Evolutionary conservation across 2,329 filamentous ascomycete genomes (phyloP), one percentile per base, ranked within the genome.

Genomic region (Fusarium newnesense): DNA sequence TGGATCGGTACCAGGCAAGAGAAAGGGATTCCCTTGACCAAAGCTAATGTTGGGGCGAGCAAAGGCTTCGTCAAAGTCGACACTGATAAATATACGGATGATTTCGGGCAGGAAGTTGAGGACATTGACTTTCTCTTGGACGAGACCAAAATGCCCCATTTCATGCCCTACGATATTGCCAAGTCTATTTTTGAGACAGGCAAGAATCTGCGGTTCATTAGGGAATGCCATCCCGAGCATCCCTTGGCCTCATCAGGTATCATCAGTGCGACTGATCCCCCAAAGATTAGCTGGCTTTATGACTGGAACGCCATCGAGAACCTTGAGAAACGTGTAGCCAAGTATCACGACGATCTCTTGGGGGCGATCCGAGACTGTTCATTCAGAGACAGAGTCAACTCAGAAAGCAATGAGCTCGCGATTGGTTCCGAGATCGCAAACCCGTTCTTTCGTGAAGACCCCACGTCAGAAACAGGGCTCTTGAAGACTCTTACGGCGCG

Each of bases 131-230:
- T 89, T 73, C 82, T 89, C 10, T 86, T 95, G 37, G 90, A 92
- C 67, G 84, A 86, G 28, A 84, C 88, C 34, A 88, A 89, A 70
- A 90, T 96, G 82, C 94, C 94, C 1, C 84, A 86, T 4, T 96
- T 96, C 74, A 86, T 97, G 49, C 88, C 91, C 0, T 80, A 84
- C 9, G 93, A 96, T 64, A 88, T 95, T 73, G 91, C 90, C 7
- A 87, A 88, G 57, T 84, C 87, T 9, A 89, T 96, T n/a, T 95
- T 96, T 72, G 94, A 97, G 79, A 93, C 91, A 7, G 94, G 94
- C 8, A 89, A 88, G 75, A 96, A 93, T 78, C 82, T 97, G 53
- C 89, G 93, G 12, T 90, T 96, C 60, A 85, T 97, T 53, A 89
- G 90, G 74, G 84, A 85, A 28, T 90, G 92, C 74, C 93, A 96